These are phyloP conservation scores for Tetraselmis striata DNA, from an alignment of 139 green algal genomes.

Conservation along the genomic window DNA sequence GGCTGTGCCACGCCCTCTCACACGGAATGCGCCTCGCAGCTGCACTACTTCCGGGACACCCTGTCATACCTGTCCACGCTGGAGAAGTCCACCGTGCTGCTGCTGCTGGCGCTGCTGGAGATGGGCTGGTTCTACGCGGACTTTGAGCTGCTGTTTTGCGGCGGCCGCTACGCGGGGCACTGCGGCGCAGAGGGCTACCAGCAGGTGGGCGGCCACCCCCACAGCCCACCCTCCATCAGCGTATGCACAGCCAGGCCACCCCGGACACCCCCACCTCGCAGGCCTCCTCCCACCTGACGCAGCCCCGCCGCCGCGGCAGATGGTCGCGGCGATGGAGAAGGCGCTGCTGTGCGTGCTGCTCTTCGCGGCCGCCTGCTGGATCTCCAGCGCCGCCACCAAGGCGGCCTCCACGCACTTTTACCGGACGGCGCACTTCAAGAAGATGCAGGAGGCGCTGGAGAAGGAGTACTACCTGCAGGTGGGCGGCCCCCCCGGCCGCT, in stretches of 20 bases:
- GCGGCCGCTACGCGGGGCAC: neutral
- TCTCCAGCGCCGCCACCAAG: constrained; percentile 67
- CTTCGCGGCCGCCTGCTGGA: constrained; percentile 54
- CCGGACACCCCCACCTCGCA: neutral
- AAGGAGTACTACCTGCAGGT: constrained; percentile 18
- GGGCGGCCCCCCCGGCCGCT: too few species aligned
- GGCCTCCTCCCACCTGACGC: too few species aligned
- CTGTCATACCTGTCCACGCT: too few species aligned
- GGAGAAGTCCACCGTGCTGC: too few species aligned
- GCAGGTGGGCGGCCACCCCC: too few species aligned
- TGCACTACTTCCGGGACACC: too few species aligned
- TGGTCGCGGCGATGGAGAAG: constrained; percentile 6
- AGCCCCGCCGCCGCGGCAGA: too few species aligned
- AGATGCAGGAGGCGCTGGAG: constrained; percentile 53
- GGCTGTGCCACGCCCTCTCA: too few species aligned
- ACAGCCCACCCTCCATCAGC: too few species aligned
- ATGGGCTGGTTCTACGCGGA: neutral
- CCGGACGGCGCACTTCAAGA: constrained; percentile 53
- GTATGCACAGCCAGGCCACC: too few species aligned
- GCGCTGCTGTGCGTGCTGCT: constrained; percentile 56
- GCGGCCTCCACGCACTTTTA: constrained; percentile 66
- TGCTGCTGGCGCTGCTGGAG: neutral
- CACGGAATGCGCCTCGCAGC: too few species aligned
- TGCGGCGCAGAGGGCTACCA: neutral
- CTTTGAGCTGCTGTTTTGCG: neutral